Conservation (phyloP, 768 basidiomycete genomes). For the Tylopilus rubrobrunneus region DNA sequence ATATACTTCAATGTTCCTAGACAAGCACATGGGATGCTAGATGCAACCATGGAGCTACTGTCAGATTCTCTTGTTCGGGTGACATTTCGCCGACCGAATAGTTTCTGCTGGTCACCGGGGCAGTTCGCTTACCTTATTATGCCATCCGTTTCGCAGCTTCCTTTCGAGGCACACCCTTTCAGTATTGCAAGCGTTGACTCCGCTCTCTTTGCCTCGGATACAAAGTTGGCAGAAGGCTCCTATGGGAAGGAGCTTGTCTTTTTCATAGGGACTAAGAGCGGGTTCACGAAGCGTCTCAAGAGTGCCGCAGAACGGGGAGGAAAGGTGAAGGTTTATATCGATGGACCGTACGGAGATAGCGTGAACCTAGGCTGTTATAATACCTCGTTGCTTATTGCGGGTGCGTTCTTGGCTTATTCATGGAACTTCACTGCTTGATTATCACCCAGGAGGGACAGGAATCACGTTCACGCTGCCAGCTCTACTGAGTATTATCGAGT, state of each 20-base stretch:
- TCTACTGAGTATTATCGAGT: slow-evolving; percentile 42
- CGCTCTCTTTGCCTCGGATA: slow-evolving; percentile 7
- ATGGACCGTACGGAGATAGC: slow-evolving; percentile 30
- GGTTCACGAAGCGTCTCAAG: slow-evolving; percentile 50
- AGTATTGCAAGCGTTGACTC: slow-evolving; percentile 45
- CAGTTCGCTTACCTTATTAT: slow-evolving; percentile 50
- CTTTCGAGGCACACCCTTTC: slow-evolving; percentile 55
- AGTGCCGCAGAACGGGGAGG: slow-evolving; percentile 27
- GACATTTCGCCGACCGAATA: slow-evolving; percentile 38
- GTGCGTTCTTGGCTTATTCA: slow-evolving; percentile 20
- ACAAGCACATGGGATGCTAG: slow-evolving; percentile 19
- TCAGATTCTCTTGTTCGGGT: slow-evolving; percentile 44
- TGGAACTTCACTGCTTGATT: background rate
- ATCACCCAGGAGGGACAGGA: slow-evolving; percentile 43
- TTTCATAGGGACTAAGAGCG: slow-evolving; percentile 57
- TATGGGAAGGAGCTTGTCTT: slow-evolving; percentile 44
- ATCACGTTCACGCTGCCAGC: slow-evolving; percentile 45
- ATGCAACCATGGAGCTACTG: slow-evolving; percentile 38
- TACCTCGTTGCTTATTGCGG: slow-evolving; percentile 46
- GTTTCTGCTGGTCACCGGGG: slow-evolving; percentile 49
- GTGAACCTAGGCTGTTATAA: slow-evolving; percentile 38
- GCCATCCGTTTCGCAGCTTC: slow-evolving; percentile 38
- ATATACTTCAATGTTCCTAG: slow-evolving; percentile 36
- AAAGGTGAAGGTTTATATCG: slow-evolving; percentile 40
- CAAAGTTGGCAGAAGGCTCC: background rate